Evolutionary conservation across 129 eudicot genomes (phyloP), one percentile per base, ranked within the genome.

Genomic region (Arctium lappa): DNA sequence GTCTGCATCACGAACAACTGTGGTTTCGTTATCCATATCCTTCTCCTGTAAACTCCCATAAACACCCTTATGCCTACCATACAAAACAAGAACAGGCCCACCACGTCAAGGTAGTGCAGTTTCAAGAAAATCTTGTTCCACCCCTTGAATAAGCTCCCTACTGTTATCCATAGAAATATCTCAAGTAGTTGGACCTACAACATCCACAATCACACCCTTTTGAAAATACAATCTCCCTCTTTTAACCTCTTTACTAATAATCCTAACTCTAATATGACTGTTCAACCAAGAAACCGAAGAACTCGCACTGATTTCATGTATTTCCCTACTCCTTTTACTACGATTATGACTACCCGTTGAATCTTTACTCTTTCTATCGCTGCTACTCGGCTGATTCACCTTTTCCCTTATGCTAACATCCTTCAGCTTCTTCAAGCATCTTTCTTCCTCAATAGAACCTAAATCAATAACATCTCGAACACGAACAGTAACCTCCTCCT

Each of bases 1-100:
- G 76, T 95, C 99, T 36, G 92, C 97, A 95, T 93, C 95, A 77
- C 88, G 82, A 84, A 95, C 92, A 63, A 95, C 89, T 16, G 91
- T 98, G 12, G 91, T 89, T 69, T 91, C 99, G 72, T 83, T 93
- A 69, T 91, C 97, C 75, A 70, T 81, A 83, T 95, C 95, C 66
- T 80, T 89, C 83, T 95, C 93, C 80, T 89, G 81, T 22, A 22
- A 22, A 22, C 27, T 22, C 27, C 27, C 27, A 22, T 22, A 22
- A 22, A 22, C 27, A 22, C 99, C 98, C 87, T 95, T 91, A 75
- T 95, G 86, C 85, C 83, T 91, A 12, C 99, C 99, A 48, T 69
- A 83, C 81, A 95, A 77, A 76, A 93, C 95, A 82, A 93, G 88
- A 69, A 93, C 98, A 13, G 91, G 91, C 2, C 98, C 99, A 9